Conservation (phyloP, 2,329 filamentous ascomycete species). For the Whalleya microplaca region DNA sequence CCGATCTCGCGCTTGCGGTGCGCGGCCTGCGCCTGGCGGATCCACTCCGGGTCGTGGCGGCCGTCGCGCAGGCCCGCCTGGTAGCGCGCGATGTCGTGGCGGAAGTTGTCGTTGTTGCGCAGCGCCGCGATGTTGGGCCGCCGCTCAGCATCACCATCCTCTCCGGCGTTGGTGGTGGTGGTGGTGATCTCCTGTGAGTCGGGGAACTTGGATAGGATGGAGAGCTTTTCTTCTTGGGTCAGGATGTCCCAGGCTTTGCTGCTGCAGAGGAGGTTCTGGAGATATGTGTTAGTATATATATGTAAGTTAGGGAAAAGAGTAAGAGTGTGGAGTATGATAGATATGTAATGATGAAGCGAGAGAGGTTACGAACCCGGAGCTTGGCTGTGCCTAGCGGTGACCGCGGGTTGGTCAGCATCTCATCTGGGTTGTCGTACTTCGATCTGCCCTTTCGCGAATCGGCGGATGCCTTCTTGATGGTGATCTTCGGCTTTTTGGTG, state of each 20-base stretch:
- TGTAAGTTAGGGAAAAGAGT: neutral
- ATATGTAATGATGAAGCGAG: neutral
- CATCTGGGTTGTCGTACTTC: slow-evolving; percentile 35
- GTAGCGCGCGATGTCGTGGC: slow-evolving; percentile 50
- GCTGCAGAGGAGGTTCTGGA: slow-evolving; percentile 42
- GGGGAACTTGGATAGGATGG: slow-evolving; percentile 44
- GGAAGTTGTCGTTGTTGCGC: slow-evolving; percentile 52
- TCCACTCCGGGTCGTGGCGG: slow-evolving; percentile 57
- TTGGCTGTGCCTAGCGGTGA: slow-evolving; percentile 42
- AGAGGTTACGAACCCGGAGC: slow-evolving; percentile 37
- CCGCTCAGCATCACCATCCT: too few relatives aligned
- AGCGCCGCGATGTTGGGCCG: slow-evolving; percentile 49
- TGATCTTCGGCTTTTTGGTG: slow-evolving; percentile 31
- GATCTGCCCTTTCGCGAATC: slow-evolving; percentile 31
- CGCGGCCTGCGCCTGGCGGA: slow-evolving; percentile 55
- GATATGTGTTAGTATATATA: neutral
- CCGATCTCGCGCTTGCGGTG: slow-evolving; percentile 53
- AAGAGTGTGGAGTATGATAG: neutral
- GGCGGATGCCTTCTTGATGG: slow-evolving; percentile 32
- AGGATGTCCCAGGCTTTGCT: slow-evolving; percentile 45
- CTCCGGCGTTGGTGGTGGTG: slow-evolving; percentile 40
- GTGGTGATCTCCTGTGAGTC: slow-evolving; percentile 42
- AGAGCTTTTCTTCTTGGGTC: slow-evolving; percentile 36
- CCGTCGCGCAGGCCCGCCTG: slow-evolving; percentile 51
- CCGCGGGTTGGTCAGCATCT: slow-evolving; percentile 41